These are phyloP conservation scores for Talinum fruticosum DNA, from an alignment of 148 eudicot genomes.

Conservation along the genomic window DNA sequence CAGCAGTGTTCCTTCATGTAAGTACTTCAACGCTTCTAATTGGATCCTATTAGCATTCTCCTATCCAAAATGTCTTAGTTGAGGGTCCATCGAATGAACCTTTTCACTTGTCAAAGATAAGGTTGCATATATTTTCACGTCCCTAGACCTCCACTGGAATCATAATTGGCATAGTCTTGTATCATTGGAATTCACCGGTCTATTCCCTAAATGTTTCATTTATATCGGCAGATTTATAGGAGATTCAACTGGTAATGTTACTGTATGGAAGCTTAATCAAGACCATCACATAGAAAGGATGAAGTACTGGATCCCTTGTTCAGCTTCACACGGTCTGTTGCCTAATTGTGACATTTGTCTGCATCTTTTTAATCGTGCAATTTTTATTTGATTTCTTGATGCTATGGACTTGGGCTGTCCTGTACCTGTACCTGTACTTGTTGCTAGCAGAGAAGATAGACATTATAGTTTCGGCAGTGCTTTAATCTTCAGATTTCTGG, in stretches of 20 bases:
- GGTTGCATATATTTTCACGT: neutral
- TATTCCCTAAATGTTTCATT: neutral
- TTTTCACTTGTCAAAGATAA: neutral
- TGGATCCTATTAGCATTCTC: neutral
- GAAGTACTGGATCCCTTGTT: conserved; percentile 75
- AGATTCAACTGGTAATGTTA: conserved; percentile 68
- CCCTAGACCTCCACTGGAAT: neutral
- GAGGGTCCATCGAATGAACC: neutral
- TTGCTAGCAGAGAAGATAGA: no score
- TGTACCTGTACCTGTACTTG: no score
- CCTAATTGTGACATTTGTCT: neutral
- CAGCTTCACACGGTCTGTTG: conserved; percentile 69
- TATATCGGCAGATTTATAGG: conserved; percentile 61
- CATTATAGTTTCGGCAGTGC: no score
- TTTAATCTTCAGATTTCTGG: no score
- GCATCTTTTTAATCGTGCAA: no score
- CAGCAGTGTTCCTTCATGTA: conserved; percentile 67
- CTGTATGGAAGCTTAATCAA: conserved; percentile 60
- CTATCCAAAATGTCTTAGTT: neutral
- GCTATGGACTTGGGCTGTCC: neutral
- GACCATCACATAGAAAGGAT: conserved; percentile 49
- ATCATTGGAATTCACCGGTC: neutral
- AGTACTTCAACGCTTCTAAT: conserved; percentile 20
- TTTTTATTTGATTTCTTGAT: neutral
- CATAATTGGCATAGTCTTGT: neutral